A percentile compares a stretch with the other conserved stretches of the same genome.
These are phyloP conservation scores for Sclerotinia spermophila DNA, from an alignment of 2,329 filamentous ascomycete species.

Conservation along the genomic window DNA sequence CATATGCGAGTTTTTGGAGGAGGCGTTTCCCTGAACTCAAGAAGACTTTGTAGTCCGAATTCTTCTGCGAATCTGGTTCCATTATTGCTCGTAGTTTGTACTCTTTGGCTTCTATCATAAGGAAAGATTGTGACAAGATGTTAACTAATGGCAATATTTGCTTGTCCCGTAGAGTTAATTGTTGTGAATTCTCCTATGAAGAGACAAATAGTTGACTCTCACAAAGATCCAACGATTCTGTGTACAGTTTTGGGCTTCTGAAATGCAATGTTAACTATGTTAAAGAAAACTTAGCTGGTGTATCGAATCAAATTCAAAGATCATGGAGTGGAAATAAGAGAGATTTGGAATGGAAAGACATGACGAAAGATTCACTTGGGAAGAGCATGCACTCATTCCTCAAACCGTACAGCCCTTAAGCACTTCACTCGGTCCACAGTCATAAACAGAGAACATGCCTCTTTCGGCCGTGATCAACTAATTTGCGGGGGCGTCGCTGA, in stretches of 20 bases:
- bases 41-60: conserved; percentile 25
- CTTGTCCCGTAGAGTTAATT: not conserved
- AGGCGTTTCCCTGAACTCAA: conserved; percentile 27
- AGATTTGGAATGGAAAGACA: not conserved
- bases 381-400: not conserved
- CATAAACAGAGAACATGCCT: not conserved
- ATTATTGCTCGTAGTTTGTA: conserved; percentile 12
- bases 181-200: not conserved
- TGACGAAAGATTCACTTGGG: not conserved
- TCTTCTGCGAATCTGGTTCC: conserved; percentile 12
- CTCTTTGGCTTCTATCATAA: conserved; percentile 8
- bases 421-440: not conserved
- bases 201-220: not conserved
- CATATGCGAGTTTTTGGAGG: conserved; percentile 29
- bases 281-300: not conserved
- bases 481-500: not conserved
- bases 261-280: not conserved
- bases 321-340: not conserved
- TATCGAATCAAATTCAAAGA: not conserved
- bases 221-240: conserved; percentile 1
- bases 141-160: conserved; percentile 5
- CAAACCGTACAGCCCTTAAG: not conserved
- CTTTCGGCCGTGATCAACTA: not conserved
- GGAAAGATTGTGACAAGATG: too few relatives aligned
- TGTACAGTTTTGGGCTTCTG: not conserved